Evolutionary conservation across 768 basidiomycete species (phyloP).

Genomic region (Naganishia kalamii): DNA sequence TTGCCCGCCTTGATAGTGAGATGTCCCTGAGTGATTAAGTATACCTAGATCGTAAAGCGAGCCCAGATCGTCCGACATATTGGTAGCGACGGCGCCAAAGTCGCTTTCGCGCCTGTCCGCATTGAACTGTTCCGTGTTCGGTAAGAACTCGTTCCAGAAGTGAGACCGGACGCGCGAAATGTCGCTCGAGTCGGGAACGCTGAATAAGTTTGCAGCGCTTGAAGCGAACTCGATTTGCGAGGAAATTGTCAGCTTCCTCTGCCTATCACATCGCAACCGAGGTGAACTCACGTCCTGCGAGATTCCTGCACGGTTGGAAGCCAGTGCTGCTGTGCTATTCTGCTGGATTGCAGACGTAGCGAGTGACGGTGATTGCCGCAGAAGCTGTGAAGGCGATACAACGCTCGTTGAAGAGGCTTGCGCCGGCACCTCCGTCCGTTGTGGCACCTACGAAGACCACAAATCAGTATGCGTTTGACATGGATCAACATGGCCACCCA

Average conservation of each 20-base stretch:
- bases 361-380: background rate
- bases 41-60: background rate
- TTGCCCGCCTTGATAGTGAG: background rate
- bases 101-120: conserved; percentile 7
- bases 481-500: background rate
- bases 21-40: background rate
- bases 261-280: background rate
- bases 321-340: too few species aligned
- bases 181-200: conserved; percentile 2
- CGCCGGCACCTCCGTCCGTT: too few species aligned
- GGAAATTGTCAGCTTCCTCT: background rate
- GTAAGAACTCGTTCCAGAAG: conserved; percentile 9
- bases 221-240: background rate
- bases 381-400: background rate
- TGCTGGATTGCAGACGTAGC: background rate
- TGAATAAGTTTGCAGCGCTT: background rate
- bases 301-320: too few species aligned
- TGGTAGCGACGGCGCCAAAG: background rate
- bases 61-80: background rate
- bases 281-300: background rate
- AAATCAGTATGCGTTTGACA: too few species aligned
- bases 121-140: conserved; percentile 5
- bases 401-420: background rate
- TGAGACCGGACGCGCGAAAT: conserved; percentile 5
- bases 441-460: too few species aligned